Conservation (phyloP, 148 eudicot species). For the Rhododendron kiyosumense region DNA sequence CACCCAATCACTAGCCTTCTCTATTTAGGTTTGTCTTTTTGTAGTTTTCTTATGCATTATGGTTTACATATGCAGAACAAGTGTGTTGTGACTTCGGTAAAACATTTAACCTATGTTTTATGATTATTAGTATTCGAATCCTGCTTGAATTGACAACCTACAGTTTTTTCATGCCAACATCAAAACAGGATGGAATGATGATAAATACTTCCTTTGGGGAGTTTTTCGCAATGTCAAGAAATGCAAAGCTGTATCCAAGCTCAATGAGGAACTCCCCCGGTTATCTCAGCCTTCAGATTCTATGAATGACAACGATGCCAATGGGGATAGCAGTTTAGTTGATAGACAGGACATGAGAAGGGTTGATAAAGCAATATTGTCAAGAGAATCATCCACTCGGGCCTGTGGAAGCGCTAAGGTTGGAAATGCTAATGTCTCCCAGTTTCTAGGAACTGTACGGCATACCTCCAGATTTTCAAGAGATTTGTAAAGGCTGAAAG, state of each 20-base stretch:
- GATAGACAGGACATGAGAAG: slow-evolving; percentile 35
- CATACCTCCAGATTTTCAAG: slow-evolving; percentile 12
- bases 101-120: not conserved
- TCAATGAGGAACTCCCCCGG: not conserved
- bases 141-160: not conserved
- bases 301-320: not conserved
- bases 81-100: not conserved
- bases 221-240: slow-evolving; percentile 16
- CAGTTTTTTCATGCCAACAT: not conserved
- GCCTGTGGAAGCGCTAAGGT: not conserved
- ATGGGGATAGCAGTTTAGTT: not conserved
- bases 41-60: not conserved
- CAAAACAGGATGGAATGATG: slow-evolving; percentile 22
- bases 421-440: not conserved
- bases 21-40: not conserved
- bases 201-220: slow-evolving; percentile 36
- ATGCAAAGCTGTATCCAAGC: not conserved
- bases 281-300: not conserved
- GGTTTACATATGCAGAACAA: not conserved
- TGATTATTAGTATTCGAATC: no score
- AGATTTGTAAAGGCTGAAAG: not conserved
- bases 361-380: slow-evolving; percentile 12
- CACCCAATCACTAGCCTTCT: not conserved
- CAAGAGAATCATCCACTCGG: slow-evolving; percentile 7
- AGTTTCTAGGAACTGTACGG: not conserved